phyloP scores from a whole-genome alignment of 2,329 filamentous ascomycete genomes.

The Pestalotiopsis sp. region DNA sequence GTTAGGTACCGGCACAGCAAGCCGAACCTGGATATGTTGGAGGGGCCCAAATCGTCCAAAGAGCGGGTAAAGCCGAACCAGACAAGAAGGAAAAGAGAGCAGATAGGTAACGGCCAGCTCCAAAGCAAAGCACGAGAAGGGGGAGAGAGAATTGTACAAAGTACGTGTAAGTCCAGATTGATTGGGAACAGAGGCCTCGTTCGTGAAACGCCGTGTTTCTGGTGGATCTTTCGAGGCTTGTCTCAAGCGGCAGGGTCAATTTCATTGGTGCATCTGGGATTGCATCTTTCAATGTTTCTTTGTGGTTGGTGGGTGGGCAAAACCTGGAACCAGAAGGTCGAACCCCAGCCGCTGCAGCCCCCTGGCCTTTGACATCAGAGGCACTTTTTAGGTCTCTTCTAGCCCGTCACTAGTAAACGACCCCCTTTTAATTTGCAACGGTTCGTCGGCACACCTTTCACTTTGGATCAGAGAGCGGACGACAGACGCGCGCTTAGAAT shows the following conservation, averaged over 20 bases:
- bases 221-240: neutral
- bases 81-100: neutral
- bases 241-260: neutral
- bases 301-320: neutral
- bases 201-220: constrained; percentile 8
- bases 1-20: neutral
- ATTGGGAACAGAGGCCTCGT: constrained; percentile 2
- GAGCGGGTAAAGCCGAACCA: constrained; percentile 7
- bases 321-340: constrained; percentile 12
- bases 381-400: constrained; percentile 5
- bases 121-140: neutral
- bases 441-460: neutral
- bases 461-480: neutral
- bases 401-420: constrained; percentile 1
- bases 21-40: neutral
- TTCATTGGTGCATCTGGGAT: constrained; percentile 7
- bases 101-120: neutral
- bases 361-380: constrained; percentile 13
- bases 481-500: constrained; percentile 8
- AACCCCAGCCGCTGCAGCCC: neutral
- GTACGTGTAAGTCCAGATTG: neutral
- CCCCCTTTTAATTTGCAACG: constrained; percentile 5
- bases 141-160: neutral
- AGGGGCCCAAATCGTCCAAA: neutral
- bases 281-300: neutral